Evolutionary conservation across 2,329 filamentous ascomycete genomes (phyloP).

Genomic region (Diplodia intermedia): DNA sequence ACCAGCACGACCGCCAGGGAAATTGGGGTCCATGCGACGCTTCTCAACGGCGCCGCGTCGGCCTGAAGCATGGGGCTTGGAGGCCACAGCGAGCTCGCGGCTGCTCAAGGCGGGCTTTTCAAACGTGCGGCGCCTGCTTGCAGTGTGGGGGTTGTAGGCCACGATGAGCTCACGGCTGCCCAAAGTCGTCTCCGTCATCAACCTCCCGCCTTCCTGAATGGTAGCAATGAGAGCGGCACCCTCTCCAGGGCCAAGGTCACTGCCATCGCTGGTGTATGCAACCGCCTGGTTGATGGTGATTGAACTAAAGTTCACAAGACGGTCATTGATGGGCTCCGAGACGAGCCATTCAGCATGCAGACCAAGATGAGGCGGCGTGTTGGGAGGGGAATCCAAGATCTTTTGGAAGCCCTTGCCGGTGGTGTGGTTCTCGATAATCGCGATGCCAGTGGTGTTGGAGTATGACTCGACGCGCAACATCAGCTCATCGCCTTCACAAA

Average conservation of each 20-base stretch:
- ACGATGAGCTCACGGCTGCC: not conserved
- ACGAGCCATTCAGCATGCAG: slow-evolving; percentile 35
- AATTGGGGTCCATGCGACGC: not conserved
- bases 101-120: not conserved
- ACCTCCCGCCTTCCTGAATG: not conserved
- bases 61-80: not conserved
- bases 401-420: slow-evolving; percentile 62
- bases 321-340: slow-evolving; percentile 27
- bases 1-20: not conserved
- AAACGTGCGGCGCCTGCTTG: not conserved
- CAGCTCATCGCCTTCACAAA: slow-evolving; percentile 52
- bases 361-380: slow-evolving; percentile 19
- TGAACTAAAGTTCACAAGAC: slow-evolving; percentile 30
- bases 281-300: slow-evolving; percentile 26
- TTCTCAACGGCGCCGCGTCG: not conserved
- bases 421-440: slow-evolving; percentile 60
- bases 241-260: slow-evolving; percentile 34
- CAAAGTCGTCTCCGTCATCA: not conserved
- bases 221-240: not conserved
- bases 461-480: slow-evolving; percentile 48
- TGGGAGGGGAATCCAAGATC: slow-evolving; percentile 49
- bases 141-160: not conserved
- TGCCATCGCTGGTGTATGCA: slow-evolving; percentile 17
- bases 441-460: slow-evolving; percentile 53
- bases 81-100: not conserved